A percentile compares a stretch with the other conserved stretches of the same genome.
phyloP scores from a whole-genome alignment of 2,329 filamentous ascomycete genomes.

The Ophioceras dolichostomum region DNA sequence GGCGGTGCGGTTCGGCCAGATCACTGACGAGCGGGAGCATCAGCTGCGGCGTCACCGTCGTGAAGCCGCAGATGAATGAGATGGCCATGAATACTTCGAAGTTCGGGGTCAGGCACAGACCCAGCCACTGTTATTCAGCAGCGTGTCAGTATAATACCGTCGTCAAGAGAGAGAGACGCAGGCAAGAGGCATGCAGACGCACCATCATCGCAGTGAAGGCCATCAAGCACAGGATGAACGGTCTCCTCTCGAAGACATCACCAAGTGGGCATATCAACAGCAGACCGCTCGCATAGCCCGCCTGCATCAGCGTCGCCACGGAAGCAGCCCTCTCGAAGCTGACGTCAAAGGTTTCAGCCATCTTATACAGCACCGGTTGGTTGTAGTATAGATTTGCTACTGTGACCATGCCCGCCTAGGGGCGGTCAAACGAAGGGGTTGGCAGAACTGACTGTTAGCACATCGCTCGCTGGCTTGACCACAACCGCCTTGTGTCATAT shows the following conservation, averaged over 20 bases:
- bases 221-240: constrained; percentile 56
- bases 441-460: too few relatives aligned
- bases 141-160: neutral
- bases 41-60: constrained; percentile 66
- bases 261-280: constrained; percentile 66
- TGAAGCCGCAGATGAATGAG: constrained; percentile 63
- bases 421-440: too few relatives aligned
- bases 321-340: constrained; percentile 53
- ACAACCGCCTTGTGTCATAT: too few relatives aligned
- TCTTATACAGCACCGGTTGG: constrained; percentile 65
- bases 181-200: constrained; percentile 13
- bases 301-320: constrained; percentile 67
- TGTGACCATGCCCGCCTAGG: constrained; percentile 49
- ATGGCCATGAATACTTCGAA: constrained; percentile 55
- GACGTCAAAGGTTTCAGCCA: constrained; percentile 60
- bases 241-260: constrained; percentile 54
- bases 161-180: neutral
- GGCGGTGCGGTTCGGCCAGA: constrained; percentile 55
- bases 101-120: constrained; percentile 54
- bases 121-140: constrained; percentile 40
- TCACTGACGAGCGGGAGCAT: constrained; percentile 76
- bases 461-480: too few relatives aligned
- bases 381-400: constrained; percentile 72
- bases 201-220: constrained; percentile 57
- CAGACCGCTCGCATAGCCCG: constrained; percentile 64